Base-by-base conservation (phyloP, 257 asterid genomes). In the Nyctanthes arbortristis region DNA sequence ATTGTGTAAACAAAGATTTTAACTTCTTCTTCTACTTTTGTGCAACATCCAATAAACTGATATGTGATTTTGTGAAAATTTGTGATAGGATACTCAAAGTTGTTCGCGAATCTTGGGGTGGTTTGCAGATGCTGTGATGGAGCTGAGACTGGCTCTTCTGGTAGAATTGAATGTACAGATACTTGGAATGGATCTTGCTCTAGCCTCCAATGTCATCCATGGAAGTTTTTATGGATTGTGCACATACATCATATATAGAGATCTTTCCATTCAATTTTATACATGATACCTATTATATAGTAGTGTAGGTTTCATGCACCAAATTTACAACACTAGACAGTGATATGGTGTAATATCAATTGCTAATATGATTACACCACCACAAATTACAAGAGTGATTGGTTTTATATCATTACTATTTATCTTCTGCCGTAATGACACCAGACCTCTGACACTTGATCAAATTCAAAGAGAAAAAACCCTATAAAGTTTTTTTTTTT, bases 51-150 rank as follows among this genome's bases (percentile, higher is more conserved):
- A 18, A 40, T 13, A 6, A 5, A 13, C 52, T 40, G 14, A 39
- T 39, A 10, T 8, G 14, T 24, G 4, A 36, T 29, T 61, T 45
- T 34, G 18, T 18, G 31, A 31, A 33, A 18, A 11, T 9, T 43
- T 28, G n/a, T 20, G 11, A 65, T 64, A 79, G 84, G 63, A 25
- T 60, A 57, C 40, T 35, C 69, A 0, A 34, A 64, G 70, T 9
- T 65, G 10, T 77, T 77, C 33, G 56, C 55, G 4, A 65, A 66
- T 14, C 79, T 82, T 25, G 87, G 87, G 69, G 24, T 82, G 62
- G 72, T 71, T 39, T 82, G 87, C 82, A 69, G 77, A 79, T 82
- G 87, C 14, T 82, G 83, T 58, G 79, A 74, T 24, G 82, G 69
- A 5, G 24, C 4, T 1, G 27, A 1, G n/a, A n/a, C n/a, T 20